A percentile compares a stretch with the other conserved stretches of the same genome.
Evolutionary conservation across 768 basidiomycete genomes (phyloP).

Genomic region (Obba rivulosa): DNA sequence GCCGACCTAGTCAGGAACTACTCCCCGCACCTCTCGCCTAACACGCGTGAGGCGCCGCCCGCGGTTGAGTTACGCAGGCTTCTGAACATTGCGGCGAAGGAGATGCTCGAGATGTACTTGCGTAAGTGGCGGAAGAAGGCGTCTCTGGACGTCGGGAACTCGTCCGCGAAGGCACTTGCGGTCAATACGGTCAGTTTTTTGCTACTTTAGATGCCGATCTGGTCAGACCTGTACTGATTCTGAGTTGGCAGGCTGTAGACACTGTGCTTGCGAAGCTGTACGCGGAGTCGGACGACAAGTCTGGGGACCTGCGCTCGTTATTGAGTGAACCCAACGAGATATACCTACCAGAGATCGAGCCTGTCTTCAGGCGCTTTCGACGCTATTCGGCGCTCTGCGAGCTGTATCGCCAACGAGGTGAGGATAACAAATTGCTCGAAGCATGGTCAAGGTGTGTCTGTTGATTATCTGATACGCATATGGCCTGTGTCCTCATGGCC

Average conservation of each 20-base stretch:
- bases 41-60: constrained; percentile 61
- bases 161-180: constrained; percentile 7
- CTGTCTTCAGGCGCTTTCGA: constrained; percentile 41
- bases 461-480: not conserved
- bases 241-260: constrained; percentile 57
- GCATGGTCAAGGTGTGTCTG: constrained; percentile 53
- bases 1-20: constrained; percentile 90
- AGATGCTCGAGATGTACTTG: constrained; percentile 72
- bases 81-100: constrained; percentile 57
- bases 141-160: constrained; percentile 29
- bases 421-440: constrained; percentile 60
- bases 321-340: constrained; percentile 49
- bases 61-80: constrained; percentile 64
- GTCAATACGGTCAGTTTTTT: constrained; percentile 16
- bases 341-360: constrained; percentile 58
- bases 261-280: constrained; percentile 76
- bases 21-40: constrained; percentile 75
- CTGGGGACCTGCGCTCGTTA: constrained; percentile 54
- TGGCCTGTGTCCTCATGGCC: not conserved
- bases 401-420: constrained; percentile 51
- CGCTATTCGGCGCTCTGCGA: constrained; percentile 59
- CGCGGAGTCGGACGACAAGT: constrained; percentile 48
- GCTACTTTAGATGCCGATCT: not conserved
- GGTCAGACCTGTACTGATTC: not conserved
- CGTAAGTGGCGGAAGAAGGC: constrained; percentile 51